phyloP scores from a whole-genome alignment of 2,329 filamentous ascomycete species.

The Pseudogymnoascus sp. region DNA sequence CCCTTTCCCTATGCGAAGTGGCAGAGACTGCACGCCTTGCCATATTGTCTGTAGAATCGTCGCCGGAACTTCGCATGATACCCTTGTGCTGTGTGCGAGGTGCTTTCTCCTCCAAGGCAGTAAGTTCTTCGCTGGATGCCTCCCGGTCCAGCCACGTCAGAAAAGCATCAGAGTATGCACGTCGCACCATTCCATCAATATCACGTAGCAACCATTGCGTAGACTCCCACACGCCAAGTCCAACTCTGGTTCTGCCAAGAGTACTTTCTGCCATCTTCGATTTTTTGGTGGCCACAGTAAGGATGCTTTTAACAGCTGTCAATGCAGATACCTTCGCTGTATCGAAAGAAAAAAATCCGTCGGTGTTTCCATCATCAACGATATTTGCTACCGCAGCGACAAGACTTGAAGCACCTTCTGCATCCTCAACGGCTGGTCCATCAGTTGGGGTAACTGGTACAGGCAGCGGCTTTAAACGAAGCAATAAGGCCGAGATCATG shows the following conservation, averaged over 20 bases:
- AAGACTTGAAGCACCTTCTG: constrained; percentile 37
- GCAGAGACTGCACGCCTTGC: constrained; percentile 57
- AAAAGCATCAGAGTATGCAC: constrained; percentile 77
- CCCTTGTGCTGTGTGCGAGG: constrained; percentile 27
- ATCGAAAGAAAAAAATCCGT: constrained; percentile 54
- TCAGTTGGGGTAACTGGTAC: constrained; percentile 34
- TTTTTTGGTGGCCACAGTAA: constrained; percentile 69
- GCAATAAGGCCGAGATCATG: constrained; percentile 77
- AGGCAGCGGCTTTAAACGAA: constrained; percentile 61
- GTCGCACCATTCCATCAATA: constrained; percentile 65
- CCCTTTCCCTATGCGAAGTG: constrained; percentile 41
- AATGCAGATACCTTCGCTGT: constrained; percentile 59
- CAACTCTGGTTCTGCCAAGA: constrained; percentile 65
- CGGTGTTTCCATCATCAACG: constrained; percentile 42
- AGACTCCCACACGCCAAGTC: constrained; percentile 86
- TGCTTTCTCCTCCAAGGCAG: constrained; percentile 44
- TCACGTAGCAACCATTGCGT: constrained; percentile 89
- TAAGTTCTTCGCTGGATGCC: constrained; percentile 57
- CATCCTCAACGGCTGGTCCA: constrained; percentile 36
- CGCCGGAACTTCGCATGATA: constrained; percentile 15
- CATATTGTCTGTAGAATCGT: constrained; percentile 22
- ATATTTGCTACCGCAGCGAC: constrained; percentile 39
- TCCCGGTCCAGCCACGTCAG: constrained; percentile 80
- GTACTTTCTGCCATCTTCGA: constrained; percentile 50
- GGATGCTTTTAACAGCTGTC: constrained; percentile 70